Evolutionary conservation across 73 alveolate genomes (phyloP), one percentile per base, ranked within the genome.

Genomic region (Paramecium tetraurelia): DNA sequence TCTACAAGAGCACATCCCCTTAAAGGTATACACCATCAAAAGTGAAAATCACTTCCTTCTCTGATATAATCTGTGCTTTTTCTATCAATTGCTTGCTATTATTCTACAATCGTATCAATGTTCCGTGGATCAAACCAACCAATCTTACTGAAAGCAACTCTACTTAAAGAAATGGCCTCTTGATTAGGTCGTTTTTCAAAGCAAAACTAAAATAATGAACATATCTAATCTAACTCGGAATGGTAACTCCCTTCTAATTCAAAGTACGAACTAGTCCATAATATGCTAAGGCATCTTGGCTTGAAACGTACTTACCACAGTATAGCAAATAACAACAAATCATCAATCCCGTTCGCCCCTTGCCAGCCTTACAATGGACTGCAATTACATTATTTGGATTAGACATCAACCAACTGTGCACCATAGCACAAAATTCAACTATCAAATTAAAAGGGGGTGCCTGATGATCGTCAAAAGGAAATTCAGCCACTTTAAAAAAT

Each of bases 351-450:
- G 99, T 98, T 85, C 99, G 92, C 7, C 99, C 99, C 93, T 98
- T 98, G 2, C 99, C 99, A 7, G 99, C 99, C 76, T 97, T 98
- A 71, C 99, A 98, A 89, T 98, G 99, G 18, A 97, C 99, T 4
- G 98, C 99, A 10, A 96, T 98, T 2, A 94, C 98, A 83, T 96
- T 92, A 18, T 95, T 90, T 1, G 38, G 69, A 58, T 92, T 95
- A 59, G 93, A 92, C 29, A 20, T 16, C 20, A 89, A 21, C 89
- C 80, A 89, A 48, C 58, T 58, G 80, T 70, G 76, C 1, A 89
- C 36, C 7, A 27, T 85, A 16, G 84, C 22, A 46, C 94, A 89
- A 33, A 83, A 75, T 14, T 89, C 43, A 7, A 35, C 63, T 24
- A 89, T 77, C 24, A 89, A 84, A 24, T 33, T n/a, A 89, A 89